Base-by-base conservation (phyloP, 768 basidiomycete genomes). In the Boletellus ananiceps region DNA sequence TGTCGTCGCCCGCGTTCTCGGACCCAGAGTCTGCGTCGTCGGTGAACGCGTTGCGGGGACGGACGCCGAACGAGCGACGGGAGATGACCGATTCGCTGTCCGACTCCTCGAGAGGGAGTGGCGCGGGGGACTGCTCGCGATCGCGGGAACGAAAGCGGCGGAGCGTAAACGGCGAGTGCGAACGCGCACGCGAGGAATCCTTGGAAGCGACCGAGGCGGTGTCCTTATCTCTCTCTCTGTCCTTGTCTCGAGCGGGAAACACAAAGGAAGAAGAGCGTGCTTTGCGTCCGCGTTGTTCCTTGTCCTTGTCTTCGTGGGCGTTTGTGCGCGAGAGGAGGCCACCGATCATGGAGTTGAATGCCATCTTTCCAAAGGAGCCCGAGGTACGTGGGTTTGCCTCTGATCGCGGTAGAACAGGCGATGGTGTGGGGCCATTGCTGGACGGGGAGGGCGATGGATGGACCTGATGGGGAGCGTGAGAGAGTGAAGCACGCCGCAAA, bases 111-210 rank as follows among this genome's bases (percentile, higher is more conserved):
- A 84, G 66, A 34, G 75, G 78, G 59, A 80, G 74, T 27, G 80
- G 78, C 0, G 76, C 71, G 23, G 78, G 83, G 3, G 82, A 84
- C 6, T 73, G 58, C 46, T 76, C 75, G 44, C 79, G 72, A 47
- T 76, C 75, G 44, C 79, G 72, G 8, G 77, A 71, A 52, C 86
- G 78, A 49, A 82, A 78, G 31, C 87, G 76, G 37, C 88, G 76
- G 49, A 90, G 78, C 37, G 73, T 73, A 65, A 96, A 95, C 36
- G 93, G 88, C 2, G 91, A 90, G 57, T 83, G 75, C 40, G 88
- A 86, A 34, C 90, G 82, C 13, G 86, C 77, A 49, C 86, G 85
- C 11, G 75, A 73, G 4, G 68, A 67, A 41, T 76, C 79, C 44
- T 76, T 75, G n/a, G 79, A 77, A 18, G 57, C 55, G 35, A 65